Conservation (phyloP, 2,329 filamentous ascomycete species). For the Fusarium concolor region DNA sequence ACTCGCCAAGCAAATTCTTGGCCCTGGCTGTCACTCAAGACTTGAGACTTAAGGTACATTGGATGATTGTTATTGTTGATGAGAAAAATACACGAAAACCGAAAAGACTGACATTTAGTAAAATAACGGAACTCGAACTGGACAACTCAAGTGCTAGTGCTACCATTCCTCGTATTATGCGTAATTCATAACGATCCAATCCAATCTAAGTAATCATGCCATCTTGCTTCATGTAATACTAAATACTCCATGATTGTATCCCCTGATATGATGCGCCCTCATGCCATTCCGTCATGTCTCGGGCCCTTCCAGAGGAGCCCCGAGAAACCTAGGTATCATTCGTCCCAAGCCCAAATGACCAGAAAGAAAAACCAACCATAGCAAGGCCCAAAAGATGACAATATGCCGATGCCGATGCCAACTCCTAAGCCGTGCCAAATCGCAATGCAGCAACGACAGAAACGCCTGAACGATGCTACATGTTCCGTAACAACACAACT, state of each 20-base stretch:
- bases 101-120: not conserved
- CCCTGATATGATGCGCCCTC: conserved; percentile 25
- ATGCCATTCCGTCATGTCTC: conserved; percentile 38
- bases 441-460: conserved; percentile 44
- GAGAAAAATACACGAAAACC: not conserved
- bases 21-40: not conserved
- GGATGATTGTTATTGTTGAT: not conserved
- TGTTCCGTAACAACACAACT: conserved; percentile 25
- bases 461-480: conserved; percentile 45
- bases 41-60: not conserved
- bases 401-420: conserved; percentile 34
- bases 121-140: not conserved
- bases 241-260: conserved; percentile 13
- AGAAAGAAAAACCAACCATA: conserved; percentile 31
- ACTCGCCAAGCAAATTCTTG: not conserved
- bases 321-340: conserved; percentile 43
- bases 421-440: conserved; percentile 46
- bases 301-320: conserved; percentile 42
- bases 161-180: conserved; percentile 38
- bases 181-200: conserved; percentile 46
- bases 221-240: conserved; percentile 19
- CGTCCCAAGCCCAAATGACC: conserved; percentile 35
- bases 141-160: conserved; percentile 14
- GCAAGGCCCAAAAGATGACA: conserved; percentile 35
- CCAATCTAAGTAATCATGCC: conserved; percentile 43